Conservation (phyloP, 179 eudicot genomes). For the Amaranthus tricolor region DNA sequence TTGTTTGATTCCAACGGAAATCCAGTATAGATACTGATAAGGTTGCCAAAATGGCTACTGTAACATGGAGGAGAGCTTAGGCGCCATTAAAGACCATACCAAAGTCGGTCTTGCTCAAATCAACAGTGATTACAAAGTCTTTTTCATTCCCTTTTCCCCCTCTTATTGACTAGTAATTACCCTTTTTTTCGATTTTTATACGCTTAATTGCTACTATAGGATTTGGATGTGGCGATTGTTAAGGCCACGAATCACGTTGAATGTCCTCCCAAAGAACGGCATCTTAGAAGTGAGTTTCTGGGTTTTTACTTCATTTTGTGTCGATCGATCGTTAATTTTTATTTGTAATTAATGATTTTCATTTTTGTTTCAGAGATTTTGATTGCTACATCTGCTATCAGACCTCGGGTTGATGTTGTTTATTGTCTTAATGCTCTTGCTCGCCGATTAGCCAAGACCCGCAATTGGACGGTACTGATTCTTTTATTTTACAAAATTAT, state of each 20-base stretch:
- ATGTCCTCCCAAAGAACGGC: constrained; percentile 92
- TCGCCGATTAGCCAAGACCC: constrained; percentile 76
- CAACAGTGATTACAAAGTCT: constrained; percentile 90
- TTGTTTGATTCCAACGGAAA: too few species aligned
- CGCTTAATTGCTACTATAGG: constrained; percentile 36
- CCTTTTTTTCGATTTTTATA: not conserved
- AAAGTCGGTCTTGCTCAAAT: constrained; percentile 93
- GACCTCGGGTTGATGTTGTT: constrained; percentile 90
- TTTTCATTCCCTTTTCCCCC: not conserved
- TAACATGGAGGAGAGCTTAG: constrained; percentile 87
- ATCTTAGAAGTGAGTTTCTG: constrained; percentile 71
- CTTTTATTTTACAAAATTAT: not conserved
- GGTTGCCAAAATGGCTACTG: constrained; percentile 51
- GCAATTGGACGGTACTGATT: constrained; percentile 80
- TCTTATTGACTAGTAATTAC: not conserved
- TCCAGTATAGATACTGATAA: too few species aligned
- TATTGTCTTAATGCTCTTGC: constrained; percentile 82
- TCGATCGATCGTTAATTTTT: not conserved
- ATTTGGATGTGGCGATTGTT: constrained; percentile 91
- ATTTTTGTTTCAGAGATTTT: constrained; percentile 55
- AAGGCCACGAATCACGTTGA: constrained; percentile 98
- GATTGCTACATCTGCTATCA: constrained; percentile 62
- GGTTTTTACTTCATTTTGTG: constrained; percentile 9
- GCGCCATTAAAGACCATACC: constrained; percentile 92
- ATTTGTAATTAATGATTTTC: constrained; percentile 1